Conservation (phyloP, 2,329 filamentous ascomycete species). For the Arthrinium phaeospermum region DNA sequence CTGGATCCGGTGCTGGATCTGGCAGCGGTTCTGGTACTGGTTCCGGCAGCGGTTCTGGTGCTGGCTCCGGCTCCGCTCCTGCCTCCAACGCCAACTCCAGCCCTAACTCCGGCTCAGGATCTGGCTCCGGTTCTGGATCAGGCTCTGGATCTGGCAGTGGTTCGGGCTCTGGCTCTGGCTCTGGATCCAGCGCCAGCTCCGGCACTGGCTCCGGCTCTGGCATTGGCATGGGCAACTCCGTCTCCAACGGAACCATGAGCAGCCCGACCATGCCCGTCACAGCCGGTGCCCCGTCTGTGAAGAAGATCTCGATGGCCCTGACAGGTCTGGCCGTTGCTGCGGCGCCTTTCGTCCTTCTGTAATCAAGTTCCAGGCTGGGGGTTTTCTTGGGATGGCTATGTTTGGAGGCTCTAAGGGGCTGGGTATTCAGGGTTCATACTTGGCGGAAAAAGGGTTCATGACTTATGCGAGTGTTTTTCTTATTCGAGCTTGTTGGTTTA, state of each 20-base stretch:
- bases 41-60: background rate
- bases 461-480: slow-evolving; percentile 27
- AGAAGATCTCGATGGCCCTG: slow-evolving; percentile 34
- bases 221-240: slow-evolving; percentile 26
- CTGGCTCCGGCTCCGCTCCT: background rate
- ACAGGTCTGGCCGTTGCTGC: slow-evolving; percentile 36
- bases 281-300: slow-evolving; percentile 35
- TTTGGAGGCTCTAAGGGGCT: background rate
- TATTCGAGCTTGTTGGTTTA: slow-evolving; percentile 8
- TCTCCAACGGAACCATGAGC: slow-evolving; percentile 26
- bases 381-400: slow-evolving; percentile 10
- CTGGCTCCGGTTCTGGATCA: background rate
- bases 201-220: background rate
- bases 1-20: background rate
- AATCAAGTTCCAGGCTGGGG: slow-evolving; percentile 21
- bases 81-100: background rate
- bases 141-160: slow-evolving; percentile 3
- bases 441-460: slow-evolving; percentile 31
- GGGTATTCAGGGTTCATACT: slow-evolving; percentile 22
- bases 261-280: slow-evolving; percentile 28
- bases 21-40: background rate
- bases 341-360: slow-evolving; percentile 36
- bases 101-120: slow-evolving; percentile 2
- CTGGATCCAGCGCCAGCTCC: background rate
- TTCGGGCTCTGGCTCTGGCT: background rate